These are phyloP conservation scores for Naganishia onofrii DNA, from an alignment of 768 basidiomycete species.

Conservation along the genomic window DNA sequence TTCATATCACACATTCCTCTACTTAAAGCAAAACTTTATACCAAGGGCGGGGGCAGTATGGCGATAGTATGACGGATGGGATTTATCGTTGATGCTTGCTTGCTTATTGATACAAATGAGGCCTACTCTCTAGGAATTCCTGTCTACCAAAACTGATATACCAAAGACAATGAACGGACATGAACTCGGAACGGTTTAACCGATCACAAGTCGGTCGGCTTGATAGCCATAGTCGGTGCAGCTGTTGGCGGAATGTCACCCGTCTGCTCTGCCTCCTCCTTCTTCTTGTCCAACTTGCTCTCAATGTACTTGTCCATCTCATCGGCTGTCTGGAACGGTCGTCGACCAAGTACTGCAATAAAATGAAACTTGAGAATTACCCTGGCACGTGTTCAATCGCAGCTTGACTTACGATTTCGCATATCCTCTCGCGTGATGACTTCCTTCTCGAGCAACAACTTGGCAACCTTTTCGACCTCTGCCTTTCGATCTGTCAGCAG, in stretches of 20 bases:
- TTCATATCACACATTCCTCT: background rate
- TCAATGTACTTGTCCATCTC: constrained; percentile 99
- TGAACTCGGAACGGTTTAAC: background rate
- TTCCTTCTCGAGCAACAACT: constrained; percentile 87
- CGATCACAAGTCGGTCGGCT: constrained; percentile 9
- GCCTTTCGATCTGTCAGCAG: constrained; percentile 75
- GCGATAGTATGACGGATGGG: background rate
- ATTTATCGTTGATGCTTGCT: constrained; percentile 14
- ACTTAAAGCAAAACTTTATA: too few relatives aligned
- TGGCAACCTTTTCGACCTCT: constrained; percentile 91
- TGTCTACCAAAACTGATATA: background rate
- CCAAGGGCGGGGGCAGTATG: too few relatives aligned
- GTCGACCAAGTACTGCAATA: constrained; percentile 39
- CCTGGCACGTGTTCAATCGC: background rate
- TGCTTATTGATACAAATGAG: constrained; percentile 15
- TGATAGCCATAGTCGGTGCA: constrained; percentile 6
- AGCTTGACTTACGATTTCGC: constrained; percentile 32
- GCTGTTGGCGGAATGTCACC: background rate
- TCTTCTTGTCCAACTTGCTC: constrained; percentile 47
- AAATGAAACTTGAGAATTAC: background rate
- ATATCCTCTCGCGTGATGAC: constrained; percentile 78
- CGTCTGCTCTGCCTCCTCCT: constrained; percentile 16
- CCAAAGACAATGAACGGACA: background rate
- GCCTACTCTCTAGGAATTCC: background rate
- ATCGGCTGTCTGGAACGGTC: constrained; percentile 55